A percentile compares a stretch with the other conserved stretches of the same genome.
phyloP scores from a whole-genome alignment of 441 rosid genomes.

The Macaranga tanarius region DNA sequence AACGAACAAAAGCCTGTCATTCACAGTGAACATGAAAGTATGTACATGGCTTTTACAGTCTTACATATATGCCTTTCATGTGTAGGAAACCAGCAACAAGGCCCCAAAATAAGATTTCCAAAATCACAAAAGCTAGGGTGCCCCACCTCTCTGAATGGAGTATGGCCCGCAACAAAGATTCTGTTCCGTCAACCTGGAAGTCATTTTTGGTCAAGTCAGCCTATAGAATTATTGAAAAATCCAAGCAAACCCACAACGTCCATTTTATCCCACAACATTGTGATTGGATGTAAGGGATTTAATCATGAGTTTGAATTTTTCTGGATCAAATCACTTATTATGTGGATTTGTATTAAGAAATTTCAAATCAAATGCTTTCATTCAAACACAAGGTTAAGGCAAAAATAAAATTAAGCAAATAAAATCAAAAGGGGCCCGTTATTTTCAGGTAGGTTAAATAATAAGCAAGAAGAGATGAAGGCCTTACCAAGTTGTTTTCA shows the following conservation, averaged over 20 bases:
- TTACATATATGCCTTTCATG: slow-evolving; percentile 43
- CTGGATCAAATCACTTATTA: no score
- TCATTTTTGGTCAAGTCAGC: slow-evolving; percentile 16
- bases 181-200: slow-evolving; percentile 45
- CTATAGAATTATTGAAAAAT: not conserved
- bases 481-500: slow-evolving; percentile 47
- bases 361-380: no score
- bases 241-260: not conserved
- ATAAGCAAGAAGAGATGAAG: slow-evolving; percentile 11
- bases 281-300: no score
- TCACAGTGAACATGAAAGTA: not conserved
- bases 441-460: not conserved
- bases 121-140: slow-evolving; percentile 47
- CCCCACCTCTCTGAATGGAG: slow-evolving; percentile 51
- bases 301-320: no score
- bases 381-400: no score
- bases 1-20: not conserved
- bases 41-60: slow-evolving; percentile 25
- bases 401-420: not conserved
- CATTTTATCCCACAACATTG: not conserved
- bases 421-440: not conserved
- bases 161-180: slow-evolving; percentile 35
- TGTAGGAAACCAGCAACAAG: slow-evolving; percentile 49
- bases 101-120: slow-evolving; percentile 56
- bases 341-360: no score